A percentile compares a stretch with the other conserved stretches of the same genome.
Evolutionary conservation across 2,329 filamentous ascomycete species (phyloP).

Genomic region (Colletotrichum tropicicola): DNA sequence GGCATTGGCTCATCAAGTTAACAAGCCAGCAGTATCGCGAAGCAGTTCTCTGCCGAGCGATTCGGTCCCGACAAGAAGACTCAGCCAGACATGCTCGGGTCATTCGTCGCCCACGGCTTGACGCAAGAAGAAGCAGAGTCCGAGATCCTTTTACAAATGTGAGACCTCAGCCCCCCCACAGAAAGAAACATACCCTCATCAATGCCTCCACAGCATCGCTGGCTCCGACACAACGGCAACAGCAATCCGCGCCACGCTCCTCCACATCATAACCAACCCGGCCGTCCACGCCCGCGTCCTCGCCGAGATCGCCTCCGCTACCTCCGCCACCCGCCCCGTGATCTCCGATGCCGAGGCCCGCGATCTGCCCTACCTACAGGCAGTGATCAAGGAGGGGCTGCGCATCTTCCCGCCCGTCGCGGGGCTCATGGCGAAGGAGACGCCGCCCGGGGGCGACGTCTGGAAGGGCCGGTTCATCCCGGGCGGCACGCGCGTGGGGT

Average conservation of each 20-base stretch:
- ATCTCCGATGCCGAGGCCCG: conserved; percentile 45
- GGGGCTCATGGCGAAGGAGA: conserved; percentile 43
- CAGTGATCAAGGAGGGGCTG: conserved; percentile 59
- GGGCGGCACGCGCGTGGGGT: conserved; percentile 40
- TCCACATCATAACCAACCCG: conserved; percentile 61
- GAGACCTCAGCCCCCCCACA: not conserved
- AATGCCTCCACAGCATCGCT: conserved; percentile 49
- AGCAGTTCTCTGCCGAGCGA: conserved; percentile 53
- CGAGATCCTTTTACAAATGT: conserved; percentile 50
- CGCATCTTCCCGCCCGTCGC: conserved; percentile 47
- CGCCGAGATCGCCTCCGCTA: conserved; percentile 47
- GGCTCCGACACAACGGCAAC: conserved; percentile 68
- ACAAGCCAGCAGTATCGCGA: conserved; percentile 48
- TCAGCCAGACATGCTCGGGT: conserved; percentile 60
- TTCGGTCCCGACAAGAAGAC: conserved; percentile 52
- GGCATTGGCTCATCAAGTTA: conserved; percentile 31
- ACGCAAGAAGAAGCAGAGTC: conserved; percentile 51
- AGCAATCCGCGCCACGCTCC: conserved; percentile 59
- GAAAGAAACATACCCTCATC: conserved; percentile 12
- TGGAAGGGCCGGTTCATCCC: conserved; percentile 38
- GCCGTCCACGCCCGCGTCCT: conserved; percentile 54
- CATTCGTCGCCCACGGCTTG: conserved; percentile 48
- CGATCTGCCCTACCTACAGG: conserved; percentile 52
- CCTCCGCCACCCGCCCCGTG: conserved; percentile 30
- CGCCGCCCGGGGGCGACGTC: not conserved